These are phyloP conservation scores for Phascolomyces articulosus DNA, from an alignment of 371 early-diverging fungal species.

Conservation along the genomic window DNA sequence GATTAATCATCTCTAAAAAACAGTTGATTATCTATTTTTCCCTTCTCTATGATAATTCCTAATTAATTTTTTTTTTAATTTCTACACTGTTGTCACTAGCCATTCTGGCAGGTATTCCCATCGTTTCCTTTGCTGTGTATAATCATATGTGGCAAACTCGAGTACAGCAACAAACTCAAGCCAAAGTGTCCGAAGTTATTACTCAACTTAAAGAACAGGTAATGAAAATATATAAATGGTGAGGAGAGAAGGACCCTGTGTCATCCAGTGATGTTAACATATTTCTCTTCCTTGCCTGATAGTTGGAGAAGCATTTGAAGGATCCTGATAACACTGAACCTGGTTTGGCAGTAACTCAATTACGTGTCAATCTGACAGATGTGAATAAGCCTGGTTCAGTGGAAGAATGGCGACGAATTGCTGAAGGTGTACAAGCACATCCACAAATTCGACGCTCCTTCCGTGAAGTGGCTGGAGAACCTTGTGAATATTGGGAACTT, in stretches of 20 bases:
- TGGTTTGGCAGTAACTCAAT: conserved; percentile 12
- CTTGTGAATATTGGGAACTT: conserved; percentile 22
- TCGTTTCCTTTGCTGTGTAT: conserved; percentile 5
- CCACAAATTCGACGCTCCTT: conserved; percentile 15
- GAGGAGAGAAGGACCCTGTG: too few relatives aligned
- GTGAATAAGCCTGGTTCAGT: conserved; percentile 7
- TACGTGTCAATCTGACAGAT: conserved; percentile 11
- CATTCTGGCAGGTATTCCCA: conserved; percentile 1
- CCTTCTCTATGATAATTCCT: too few relatives aligned
- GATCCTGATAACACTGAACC: conserved; percentile 14
- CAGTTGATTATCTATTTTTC: too few relatives aligned
- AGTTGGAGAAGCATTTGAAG: conserved; percentile 16
- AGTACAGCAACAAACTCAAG: conserved; percentile 3
- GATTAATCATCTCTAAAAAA: too few relatives aligned
- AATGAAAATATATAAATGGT: not conserved
- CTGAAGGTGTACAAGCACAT: conserved; percentile 3
- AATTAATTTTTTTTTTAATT: not conserved
- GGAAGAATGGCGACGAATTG: conserved; percentile 19
- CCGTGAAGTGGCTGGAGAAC: conserved; percentile 17
- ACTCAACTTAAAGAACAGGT: conserved; percentile 20
- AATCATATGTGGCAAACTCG: conserved; percentile 1
- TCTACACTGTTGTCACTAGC: not conserved
- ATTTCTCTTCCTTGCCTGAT: not conserved
- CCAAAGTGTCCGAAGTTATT: not conserved
- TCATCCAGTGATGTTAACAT: too few relatives aligned